Conservation (phyloP, 2,329 filamentous ascomycete genomes). For the Xylariaceae sp. region DNA sequence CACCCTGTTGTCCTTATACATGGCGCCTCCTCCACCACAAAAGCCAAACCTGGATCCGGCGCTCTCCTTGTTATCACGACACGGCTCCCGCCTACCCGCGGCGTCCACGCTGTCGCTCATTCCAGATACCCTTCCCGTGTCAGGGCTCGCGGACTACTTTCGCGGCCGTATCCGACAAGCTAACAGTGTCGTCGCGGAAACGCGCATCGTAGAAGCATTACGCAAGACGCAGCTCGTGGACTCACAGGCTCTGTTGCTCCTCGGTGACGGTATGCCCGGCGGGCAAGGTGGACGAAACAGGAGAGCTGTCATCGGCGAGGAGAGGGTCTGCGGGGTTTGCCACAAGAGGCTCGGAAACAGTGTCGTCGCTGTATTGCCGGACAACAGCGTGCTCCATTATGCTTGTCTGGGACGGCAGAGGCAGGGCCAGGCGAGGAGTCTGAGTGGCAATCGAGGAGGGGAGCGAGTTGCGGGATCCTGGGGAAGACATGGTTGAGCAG, state of each 20-base stretch:
- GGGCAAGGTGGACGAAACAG: constrained; percentile 51
- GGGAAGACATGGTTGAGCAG: constrained; percentile 20
- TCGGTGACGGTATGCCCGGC: constrained; percentile 61
- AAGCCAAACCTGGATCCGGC: constrained; percentile 72
- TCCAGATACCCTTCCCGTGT: constrained; percentile 72
- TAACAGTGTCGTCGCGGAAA: constrained; percentile 76
- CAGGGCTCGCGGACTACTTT: constrained; percentile 85
- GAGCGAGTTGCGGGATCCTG: constrained; percentile 25
- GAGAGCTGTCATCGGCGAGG: constrained; percentile 79
- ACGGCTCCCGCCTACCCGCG: constrained; percentile 87
- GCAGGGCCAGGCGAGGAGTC: constrained; percentile 11
- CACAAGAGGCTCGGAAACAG: constrained; percentile 89
- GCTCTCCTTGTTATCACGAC: constrained; percentile 80
- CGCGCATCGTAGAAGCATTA: constrained; percentile 71
- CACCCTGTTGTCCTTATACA: constrained; percentile 82
- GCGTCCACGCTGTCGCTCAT: constrained; percentile 82
- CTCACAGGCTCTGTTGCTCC: constrained; percentile 66
- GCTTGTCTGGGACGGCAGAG: constrained; percentile 58
- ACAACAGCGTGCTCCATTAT: constrained; percentile 78
- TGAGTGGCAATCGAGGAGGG: constrained; percentile 30
- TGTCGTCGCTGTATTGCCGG: constrained; percentile 84
- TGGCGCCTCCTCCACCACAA: constrained; percentile 72
- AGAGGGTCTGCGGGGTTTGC: constrained; percentile 86
- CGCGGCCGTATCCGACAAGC: constrained; percentile 82
- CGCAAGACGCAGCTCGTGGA: constrained; percentile 76